Percentiles rank a stretch among this genome's conserved stretches.
phyloP scores from a whole-genome alignment of 2,329 filamentous ascomycete species.

The Nigrospora osmanthi region DNA sequence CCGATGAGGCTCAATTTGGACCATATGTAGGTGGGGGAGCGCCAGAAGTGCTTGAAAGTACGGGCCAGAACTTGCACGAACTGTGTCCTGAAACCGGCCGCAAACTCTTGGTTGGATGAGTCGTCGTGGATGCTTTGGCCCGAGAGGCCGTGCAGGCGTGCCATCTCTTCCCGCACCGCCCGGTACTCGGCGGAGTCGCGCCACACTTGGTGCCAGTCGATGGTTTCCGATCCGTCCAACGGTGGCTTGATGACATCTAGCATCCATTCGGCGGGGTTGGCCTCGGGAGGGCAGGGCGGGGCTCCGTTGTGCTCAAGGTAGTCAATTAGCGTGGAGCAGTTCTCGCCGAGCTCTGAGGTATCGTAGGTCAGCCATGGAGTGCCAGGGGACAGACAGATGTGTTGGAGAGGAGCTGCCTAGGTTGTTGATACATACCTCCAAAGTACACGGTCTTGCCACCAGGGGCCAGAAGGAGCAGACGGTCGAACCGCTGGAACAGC shows the following conservation, averaged over 20 bases:
- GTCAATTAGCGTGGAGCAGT: slow-evolving; percentile 54
- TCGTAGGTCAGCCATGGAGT: slow-evolving; percentile 83
- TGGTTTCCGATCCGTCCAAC: slow-evolving; percentile 53
- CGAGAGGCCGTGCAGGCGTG: slow-evolving; percentile 38
- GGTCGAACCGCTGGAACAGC: slow-evolving; percentile 65
- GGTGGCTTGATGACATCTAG: slow-evolving; percentile 53
- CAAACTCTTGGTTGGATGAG: slow-evolving; percentile 64
- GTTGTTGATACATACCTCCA: no score
- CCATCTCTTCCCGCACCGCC: slow-evolving; percentile 48
- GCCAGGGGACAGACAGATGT: background rate
- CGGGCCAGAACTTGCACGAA: slow-evolving; percentile 60
- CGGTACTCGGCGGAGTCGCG: slow-evolving; percentile 28
- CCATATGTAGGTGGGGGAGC: slow-evolving; percentile 82
- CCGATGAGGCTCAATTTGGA: slow-evolving; percentile 59
- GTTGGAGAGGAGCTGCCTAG: no score
- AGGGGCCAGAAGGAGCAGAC: slow-evolving; percentile 61
- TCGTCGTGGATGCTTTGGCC: slow-evolving; percentile 20
- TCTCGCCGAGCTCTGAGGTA: slow-evolving; percentile 57
- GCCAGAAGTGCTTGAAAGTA: slow-evolving; percentile 89
- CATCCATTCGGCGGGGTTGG: slow-evolving; percentile 42
- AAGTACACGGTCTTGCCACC: slow-evolving; percentile 64
- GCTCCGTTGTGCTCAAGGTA: slow-evolving; percentile 63
- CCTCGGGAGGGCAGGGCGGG: slow-evolving; percentile 50
- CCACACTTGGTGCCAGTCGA: slow-evolving; percentile 58
- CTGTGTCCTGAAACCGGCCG: slow-evolving; percentile 64